These are phyloP conservation scores for Trypanosoma cruzi DNA, from an alignment of 208 protist species.

Conservation along the genomic window DNA sequence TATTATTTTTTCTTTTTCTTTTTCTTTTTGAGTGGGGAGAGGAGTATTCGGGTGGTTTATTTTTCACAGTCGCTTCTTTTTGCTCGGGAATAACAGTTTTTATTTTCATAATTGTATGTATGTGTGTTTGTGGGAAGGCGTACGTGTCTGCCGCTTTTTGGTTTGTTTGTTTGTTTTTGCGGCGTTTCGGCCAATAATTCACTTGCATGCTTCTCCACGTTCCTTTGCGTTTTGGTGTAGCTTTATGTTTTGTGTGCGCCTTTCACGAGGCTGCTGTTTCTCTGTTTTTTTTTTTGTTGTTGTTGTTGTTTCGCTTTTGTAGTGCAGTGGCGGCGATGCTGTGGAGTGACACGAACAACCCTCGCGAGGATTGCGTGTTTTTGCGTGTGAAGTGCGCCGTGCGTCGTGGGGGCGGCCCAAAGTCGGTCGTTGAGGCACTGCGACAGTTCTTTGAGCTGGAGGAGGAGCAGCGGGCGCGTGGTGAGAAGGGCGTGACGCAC, in stretches of 20 bases:
- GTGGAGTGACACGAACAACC: constrained; percentile 68
- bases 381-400: constrained; percentile 63
- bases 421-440: constrained; percentile 60
- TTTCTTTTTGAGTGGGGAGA: constrained; percentile 1
- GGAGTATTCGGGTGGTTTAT: too few relatives aligned
- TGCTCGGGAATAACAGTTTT: too few relatives aligned
- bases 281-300: constrained; percentile 3
- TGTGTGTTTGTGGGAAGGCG: neutral
- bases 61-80: too few relatives aligned
- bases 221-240: too few relatives aligned
- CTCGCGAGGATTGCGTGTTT: constrained; percentile 73
- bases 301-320: neutral
- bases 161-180: too few relatives aligned
- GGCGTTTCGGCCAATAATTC: neutral
- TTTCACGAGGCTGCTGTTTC: too few relatives aligned
- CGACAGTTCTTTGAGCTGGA: constrained; percentile 51
- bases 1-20: constrained; percentile 11
- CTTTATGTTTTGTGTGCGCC: too few relatives aligned
- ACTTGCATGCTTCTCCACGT: neutral
- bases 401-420: constrained; percentile 34
- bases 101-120: neutral
- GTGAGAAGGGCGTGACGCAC: constrained; percentile 55
- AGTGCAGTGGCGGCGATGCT: constrained; percentile 55
- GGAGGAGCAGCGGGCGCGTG: constrained; percentile 30
- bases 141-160: neutral